Evolutionary conservation across 2,329 filamentous ascomycete species (phyloP).

Genomic region (Xylaria arbuscula): DNA sequence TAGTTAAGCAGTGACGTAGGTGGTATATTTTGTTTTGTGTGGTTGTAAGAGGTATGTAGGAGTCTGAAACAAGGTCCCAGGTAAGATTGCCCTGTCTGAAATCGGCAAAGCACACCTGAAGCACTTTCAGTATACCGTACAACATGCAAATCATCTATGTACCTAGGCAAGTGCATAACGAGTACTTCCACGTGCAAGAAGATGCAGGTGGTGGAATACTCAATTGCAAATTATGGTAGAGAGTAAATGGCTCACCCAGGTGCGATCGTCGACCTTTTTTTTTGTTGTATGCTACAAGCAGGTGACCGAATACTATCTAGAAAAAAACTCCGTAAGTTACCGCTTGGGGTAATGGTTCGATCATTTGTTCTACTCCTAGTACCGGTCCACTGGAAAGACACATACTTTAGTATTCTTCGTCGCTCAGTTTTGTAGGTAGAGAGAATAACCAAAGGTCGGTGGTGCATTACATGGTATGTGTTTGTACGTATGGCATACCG

Average conservation of each 20-base stretch:
- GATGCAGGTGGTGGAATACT: not conserved
- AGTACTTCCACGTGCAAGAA: not conserved
- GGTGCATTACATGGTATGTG: no score
- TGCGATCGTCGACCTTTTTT: not conserved
- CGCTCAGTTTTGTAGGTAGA: not conserved
- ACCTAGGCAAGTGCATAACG: not conserved
- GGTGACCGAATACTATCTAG: not conserved
- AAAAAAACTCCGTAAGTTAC: no score
- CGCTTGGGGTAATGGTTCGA: no score
- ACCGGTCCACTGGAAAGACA: not conserved
- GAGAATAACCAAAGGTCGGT: not conserved
- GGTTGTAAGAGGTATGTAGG: not conserved
- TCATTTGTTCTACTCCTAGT: not conserved
- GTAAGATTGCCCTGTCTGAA: conserved; percentile 33
- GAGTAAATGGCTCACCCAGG: not conserved
- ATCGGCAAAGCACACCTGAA: conserved; percentile 18
- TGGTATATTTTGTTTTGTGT: not conserved
- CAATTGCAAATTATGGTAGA: not conserved
- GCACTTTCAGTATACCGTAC: not conserved
- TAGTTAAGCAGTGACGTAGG: conserved; percentile 26
- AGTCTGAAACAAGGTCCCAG: conserved; percentile 31
- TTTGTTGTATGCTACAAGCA: not conserved
- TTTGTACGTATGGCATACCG: no score
- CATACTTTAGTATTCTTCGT: not conserved
- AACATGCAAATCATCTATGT: not conserved